Evolutionary conservation across 768 basidiomycete genomes (phyloP), one percentile per base, ranked within the genome.

Genomic region (Cantharellus anzutake): DNA sequence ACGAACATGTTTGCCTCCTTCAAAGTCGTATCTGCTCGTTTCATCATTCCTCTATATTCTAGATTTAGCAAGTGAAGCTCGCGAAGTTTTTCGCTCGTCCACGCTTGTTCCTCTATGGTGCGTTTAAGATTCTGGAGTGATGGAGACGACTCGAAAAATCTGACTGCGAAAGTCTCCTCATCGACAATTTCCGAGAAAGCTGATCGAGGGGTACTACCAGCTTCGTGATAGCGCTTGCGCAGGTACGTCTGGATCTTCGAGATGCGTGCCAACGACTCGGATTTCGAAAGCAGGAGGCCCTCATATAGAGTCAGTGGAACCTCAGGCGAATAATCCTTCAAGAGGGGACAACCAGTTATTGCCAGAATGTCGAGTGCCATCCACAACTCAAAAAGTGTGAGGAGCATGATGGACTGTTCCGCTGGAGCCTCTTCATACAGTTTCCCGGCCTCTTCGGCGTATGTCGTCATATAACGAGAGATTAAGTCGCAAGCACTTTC

Each of bases 341-440:
- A 65, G 5, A 78, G 68, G 2, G 77, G 74, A 42, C 67, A 66
- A 34, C 69, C 65, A 14, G 42, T 41, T 20, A 73, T 65, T 2
- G 65, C 69, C 11, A 73, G 40, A 37, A 62, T 69, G 62, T 79
- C 78, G 3, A 79, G 66, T 0, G 72, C 74, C 0, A 75, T 68
- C 78, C 78, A 79, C 16, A 79, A 68, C 41, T 77, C 73, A 35
- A 78, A 64, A 39, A 73, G 60, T 3, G 73, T 74, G 53, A 80
- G 64, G 48, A 79, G 62, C 71, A 79, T 74, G 2, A 73, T 59
- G 5, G 70, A 71, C 3, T 64, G 50, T n/a, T 62, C 42, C 53
- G 63, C 66, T n/a, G 64, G 51, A 51, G 65, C 60, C 2, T 51
- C 2, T 5, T 57, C 20, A 37, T 59, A 59, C 35, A 35, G 16